A percentile compares a stretch with the other conserved stretches of the same genome.
Evolutionary conservation across 768 basidiomycete genomes (phyloP).

Genomic region (Panellus pusillus): DNA sequence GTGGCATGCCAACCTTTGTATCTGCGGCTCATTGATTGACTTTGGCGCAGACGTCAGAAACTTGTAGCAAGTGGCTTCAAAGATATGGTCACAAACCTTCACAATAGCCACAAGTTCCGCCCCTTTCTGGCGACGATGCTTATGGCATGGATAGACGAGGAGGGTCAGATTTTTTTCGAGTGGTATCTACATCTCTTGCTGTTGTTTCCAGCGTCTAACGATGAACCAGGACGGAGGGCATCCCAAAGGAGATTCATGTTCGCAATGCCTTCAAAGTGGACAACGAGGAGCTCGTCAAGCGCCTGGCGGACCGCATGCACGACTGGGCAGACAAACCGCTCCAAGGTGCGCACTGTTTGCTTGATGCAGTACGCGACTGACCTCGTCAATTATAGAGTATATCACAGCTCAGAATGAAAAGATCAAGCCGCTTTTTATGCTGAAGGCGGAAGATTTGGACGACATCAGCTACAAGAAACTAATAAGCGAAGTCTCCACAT

Average conservation of each 20-base stretch:
- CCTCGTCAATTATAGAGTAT: too few species aligned
- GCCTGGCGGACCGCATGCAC: background rate
- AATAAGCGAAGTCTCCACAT: background rate
- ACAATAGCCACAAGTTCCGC: constrained; percentile 2
- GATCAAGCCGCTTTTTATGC: background rate
- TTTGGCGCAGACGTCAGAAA: constrained; percentile 3
- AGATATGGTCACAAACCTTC: constrained; percentile 5
- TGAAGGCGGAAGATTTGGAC: constrained; percentile 1
- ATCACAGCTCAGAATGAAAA: too few species aligned
- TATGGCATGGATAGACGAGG: constrained; percentile 3
- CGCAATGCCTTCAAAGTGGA: background rate
- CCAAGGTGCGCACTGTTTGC: background rate
- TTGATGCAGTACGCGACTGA: too few species aligned
- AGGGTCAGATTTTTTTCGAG: constrained; percentile 1
- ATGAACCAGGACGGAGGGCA: constrained; percentile 2
- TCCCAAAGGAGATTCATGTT: background rate
- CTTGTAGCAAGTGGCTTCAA: constrained; percentile 4
- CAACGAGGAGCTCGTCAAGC: background rate
- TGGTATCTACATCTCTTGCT: constrained; percentile 1
- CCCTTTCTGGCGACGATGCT: constrained; percentile 5
- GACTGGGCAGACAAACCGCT: constrained; percentile 5
- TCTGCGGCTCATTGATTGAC: background rate
- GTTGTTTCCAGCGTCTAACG: background rate
- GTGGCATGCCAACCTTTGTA: background rate
- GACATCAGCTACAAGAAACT: background rate